phyloP scores from a whole-genome alignment of 2,329 filamentous ascomycete species.

The Botryosphaeria dothidea region DNA sequence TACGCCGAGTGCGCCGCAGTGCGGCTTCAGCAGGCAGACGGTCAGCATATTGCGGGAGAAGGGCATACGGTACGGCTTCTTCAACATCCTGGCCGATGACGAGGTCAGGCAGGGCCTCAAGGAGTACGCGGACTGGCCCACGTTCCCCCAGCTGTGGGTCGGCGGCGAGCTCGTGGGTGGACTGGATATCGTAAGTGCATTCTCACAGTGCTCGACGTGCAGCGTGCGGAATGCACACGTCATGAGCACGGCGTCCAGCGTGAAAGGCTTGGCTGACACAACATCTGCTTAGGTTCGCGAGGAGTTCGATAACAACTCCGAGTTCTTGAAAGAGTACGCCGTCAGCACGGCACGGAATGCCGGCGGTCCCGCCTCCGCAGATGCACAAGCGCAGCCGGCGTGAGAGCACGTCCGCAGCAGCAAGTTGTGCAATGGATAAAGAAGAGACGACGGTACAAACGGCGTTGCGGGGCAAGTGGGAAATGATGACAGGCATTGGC shows the following conservation, averaged over 20 bases:
- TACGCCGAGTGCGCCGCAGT: conserved; percentile 83
- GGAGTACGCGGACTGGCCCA: conserved; percentile 98
- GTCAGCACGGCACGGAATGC: conserved; percentile 36
- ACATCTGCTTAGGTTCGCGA: conserved; percentile 73
- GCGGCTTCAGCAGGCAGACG: conserved; percentile 89
- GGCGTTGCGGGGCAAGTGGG: background rate
- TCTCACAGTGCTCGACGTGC: background rate
- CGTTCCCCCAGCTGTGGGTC: conserved; percentile 93
- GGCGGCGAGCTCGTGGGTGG: conserved; percentile 81
- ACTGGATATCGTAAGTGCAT: conserved; percentile 6
- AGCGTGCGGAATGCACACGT: background rate
- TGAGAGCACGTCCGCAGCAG: conserved; percentile 12
- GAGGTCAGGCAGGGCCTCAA: conserved; percentile 96
- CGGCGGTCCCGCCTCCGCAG: conserved; percentile 24
- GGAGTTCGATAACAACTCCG: conserved; percentile 78
- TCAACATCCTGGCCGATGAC: conserved; percentile 97
- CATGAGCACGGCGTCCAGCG: background rate
- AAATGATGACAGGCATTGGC: too few species aligned
- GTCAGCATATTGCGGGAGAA: conserved; percentile 85
- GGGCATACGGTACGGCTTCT: conserved; percentile 95
- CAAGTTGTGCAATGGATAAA: background rate
- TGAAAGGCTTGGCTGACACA: conserved; percentile 27
- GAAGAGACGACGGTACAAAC: background rate
- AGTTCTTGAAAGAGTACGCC: conserved; percentile 76
- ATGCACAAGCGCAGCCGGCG: conserved; percentile 25